These are phyloP conservation scores for Hansfordia pulvinata DNA, from an alignment of 2,329 filamentous ascomycete species.

Conservation along the genomic window DNA sequence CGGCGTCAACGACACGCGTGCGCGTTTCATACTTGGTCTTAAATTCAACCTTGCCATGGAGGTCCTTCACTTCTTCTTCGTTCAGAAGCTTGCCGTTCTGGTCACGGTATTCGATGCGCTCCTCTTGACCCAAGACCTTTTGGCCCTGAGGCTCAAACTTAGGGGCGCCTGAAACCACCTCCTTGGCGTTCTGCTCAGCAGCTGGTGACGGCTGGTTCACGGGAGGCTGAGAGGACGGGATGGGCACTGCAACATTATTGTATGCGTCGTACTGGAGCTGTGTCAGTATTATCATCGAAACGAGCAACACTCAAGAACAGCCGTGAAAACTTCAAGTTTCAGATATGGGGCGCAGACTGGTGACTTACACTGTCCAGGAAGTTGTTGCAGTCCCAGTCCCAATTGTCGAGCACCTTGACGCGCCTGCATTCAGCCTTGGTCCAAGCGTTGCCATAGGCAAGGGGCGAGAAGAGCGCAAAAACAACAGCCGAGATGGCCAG, in stretches of 20 bases:
- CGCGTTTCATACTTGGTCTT: constrained; percentile 93
- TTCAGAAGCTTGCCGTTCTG: constrained; percentile 83
- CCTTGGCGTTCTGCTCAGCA: too few relatives aligned
- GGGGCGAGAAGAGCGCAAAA: constrained; percentile 75
- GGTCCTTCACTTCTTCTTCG: constrained; percentile 66
- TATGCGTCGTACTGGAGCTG: not conserved
- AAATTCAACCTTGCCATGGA: constrained; percentile 90
- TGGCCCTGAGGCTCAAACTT: constrained; percentile 28
- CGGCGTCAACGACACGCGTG: constrained; percentile 66
- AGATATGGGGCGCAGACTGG: too few relatives aligned
- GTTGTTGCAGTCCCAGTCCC: constrained; percentile 98
- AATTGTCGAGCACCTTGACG: constrained; percentile 75
- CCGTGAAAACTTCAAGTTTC: too few relatives aligned
- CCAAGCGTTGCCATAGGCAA: constrained; percentile 90
- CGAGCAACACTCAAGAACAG: too few relatives aligned
- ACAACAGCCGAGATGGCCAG: constrained; percentile 59
- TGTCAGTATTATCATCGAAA: too few relatives aligned
- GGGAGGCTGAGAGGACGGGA: too few relatives aligned
- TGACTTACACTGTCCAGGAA: constrained; percentile 82
- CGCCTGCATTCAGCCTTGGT: constrained; percentile 76
- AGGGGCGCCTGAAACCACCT: constrained; percentile 34
- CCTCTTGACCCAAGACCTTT: constrained; percentile 46
- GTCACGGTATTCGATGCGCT: constrained; percentile 88
- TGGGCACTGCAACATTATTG: not conserved
- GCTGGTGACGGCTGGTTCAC: too few relatives aligned